phyloP scores from a whole-genome alignment of 345 rosid species.

The Brassica carinata region DNA sequence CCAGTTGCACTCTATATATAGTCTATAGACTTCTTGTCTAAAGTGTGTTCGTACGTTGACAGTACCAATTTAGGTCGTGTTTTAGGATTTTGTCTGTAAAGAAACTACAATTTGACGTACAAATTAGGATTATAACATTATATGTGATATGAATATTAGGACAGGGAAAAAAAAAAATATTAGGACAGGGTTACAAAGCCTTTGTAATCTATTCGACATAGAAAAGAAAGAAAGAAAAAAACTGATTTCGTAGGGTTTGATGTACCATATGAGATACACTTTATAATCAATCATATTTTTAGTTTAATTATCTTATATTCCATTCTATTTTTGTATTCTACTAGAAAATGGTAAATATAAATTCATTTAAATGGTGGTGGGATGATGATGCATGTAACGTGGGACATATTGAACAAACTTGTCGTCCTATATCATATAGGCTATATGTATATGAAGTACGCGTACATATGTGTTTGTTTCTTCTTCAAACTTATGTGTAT shows the following conservation, averaged over 20 bases:
- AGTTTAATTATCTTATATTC: background rate
- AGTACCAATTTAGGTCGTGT: background rate
- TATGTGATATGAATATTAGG: background rate
- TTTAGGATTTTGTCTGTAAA: background rate
- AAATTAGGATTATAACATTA: background rate
- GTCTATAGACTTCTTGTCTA: background rate
- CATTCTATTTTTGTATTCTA: slow-evolving; percentile 1
- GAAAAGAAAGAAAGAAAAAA: background rate
- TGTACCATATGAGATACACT: background rate
- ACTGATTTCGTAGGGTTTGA: background rate
- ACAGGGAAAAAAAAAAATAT: background rate
- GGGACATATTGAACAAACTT: slow-evolving; percentile 12
- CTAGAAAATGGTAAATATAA: background rate
- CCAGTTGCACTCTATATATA: background rate
- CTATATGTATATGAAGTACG: background rate
- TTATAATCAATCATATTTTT: background rate
- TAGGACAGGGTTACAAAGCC: background rate
- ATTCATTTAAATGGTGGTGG: slow-evolving; percentile 16
- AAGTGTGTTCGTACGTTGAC: background rate
- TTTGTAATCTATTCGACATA: background rate
- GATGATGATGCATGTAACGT: slow-evolving; percentile 20
- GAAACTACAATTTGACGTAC: background rate
- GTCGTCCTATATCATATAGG: slow-evolving; percentile 3
- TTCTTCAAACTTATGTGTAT: background rate
- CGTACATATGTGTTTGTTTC: background rate